Conservation (phyloP, 2,329 filamentous ascomycete species). For the Plenodomus lindquistii region DNA sequence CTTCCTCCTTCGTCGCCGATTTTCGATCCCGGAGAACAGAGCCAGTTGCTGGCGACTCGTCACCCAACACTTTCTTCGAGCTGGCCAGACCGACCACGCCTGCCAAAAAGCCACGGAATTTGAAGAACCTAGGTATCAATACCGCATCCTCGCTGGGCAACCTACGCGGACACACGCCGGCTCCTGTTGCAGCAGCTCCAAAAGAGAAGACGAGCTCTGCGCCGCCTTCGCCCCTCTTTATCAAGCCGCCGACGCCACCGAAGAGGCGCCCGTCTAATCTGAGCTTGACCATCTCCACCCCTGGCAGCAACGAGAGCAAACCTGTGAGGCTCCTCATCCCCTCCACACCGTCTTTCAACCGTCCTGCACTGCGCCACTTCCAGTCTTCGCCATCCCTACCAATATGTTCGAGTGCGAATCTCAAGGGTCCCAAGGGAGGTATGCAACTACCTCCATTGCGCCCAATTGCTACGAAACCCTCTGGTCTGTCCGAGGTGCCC, state of each 20-base stretch:
- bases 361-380: constrained; percentile 60
- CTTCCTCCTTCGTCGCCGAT: constrained; percentile 68
- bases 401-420: constrained; percentile 56
- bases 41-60: constrained; percentile 49
- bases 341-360: constrained; percentile 59
- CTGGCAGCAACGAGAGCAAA: constrained; percentile 60
- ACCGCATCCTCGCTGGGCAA: constrained; percentile 55
- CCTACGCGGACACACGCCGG: constrained; percentile 52
- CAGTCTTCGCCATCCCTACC: constrained; percentile 65
- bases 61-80: constrained; percentile 57
- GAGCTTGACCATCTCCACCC: constrained; percentile 72
- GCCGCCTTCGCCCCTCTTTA: constrained; percentile 75
- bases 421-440: constrained; percentile 50
- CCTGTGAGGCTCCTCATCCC: constrained; percentile 61
- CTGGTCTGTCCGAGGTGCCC: constrained; percentile 60
- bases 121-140: constrained; percentile 82
- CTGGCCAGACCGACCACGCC: constrained; percentile 54
- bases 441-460: constrained; percentile 55
- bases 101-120: constrained; percentile 74
- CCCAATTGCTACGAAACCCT: constrained; percentile 36
- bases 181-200: constrained; percentile 57
- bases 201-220: constrained; percentile 57
- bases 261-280: constrained; percentile 75
- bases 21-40: constrained; percentile 44
- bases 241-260: constrained; percentile 74